Conservation (phyloP, 2,329 filamentous ascomycete species). For the Fusarium avenaceum region DNA sequence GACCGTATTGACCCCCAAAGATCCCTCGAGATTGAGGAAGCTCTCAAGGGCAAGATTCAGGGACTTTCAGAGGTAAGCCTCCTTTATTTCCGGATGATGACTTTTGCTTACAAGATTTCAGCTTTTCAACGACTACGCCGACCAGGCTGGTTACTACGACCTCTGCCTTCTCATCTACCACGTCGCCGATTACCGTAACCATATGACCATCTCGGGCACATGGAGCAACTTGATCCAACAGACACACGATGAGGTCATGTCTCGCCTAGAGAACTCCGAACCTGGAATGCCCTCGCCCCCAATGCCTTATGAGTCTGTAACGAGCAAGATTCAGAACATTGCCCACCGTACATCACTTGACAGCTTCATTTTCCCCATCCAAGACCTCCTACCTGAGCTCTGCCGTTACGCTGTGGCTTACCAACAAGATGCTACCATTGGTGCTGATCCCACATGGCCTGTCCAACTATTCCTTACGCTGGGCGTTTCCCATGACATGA, state of each 20-base stretch:
- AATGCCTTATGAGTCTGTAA: constrained; percentile 78
- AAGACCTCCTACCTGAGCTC: constrained; percentile 71
- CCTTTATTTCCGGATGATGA: too few species aligned
- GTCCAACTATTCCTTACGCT: constrained; percentile 68
- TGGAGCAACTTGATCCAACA: constrained; percentile 87
- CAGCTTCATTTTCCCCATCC: constrained; percentile 75
- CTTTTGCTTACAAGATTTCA: constrained; percentile 55
- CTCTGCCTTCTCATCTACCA: constrained; percentile 94
- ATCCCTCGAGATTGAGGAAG: constrained; percentile 72
- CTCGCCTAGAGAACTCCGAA: constrained; percentile 60
- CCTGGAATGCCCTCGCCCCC: constrained; percentile 57
- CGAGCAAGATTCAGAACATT: constrained; percentile 73
- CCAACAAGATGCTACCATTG: constrained; percentile 69
- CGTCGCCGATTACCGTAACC: constrained; percentile 89
- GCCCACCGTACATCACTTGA: constrained; percentile 74
- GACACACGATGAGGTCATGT: constrained; percentile 70
- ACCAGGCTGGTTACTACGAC: constrained; percentile 93
- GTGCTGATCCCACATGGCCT: constrained; percentile 70
- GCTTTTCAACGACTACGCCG: constrained; percentile 94
- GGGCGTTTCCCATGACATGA: constrained; percentile 68
- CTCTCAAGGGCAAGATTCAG: constrained; percentile 83
- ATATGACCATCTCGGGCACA: constrained; percentile 84
- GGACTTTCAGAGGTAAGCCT: constrained; percentile 79
- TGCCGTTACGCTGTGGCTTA: constrained; percentile 73
- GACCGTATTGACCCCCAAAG: constrained; percentile 74